Percentiles rank a stretch among this genome's conserved stretches.
These are phyloP conservation scores for Musa acuminata DNA, from an alignment of 176 grass and related monocot genomes.

Conservation along the genomic window DNA sequence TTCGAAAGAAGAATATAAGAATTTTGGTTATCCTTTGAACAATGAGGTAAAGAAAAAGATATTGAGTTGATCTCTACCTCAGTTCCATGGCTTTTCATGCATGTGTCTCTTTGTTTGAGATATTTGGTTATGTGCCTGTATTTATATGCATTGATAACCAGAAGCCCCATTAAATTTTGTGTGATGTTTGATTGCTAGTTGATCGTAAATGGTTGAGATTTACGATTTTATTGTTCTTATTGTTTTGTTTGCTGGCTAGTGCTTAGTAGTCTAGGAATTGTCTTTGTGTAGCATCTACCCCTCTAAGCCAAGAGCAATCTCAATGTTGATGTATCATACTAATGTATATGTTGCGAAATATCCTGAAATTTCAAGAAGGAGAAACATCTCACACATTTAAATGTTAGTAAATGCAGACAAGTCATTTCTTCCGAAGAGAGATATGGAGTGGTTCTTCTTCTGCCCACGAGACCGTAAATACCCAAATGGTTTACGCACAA, in stretches of 20 bases:
- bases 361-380: background rate
- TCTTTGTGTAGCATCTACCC: background rate
- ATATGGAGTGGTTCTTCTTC: conserved; percentile 40
- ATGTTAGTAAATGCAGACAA: conserved; percentile 20
- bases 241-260: background rate
- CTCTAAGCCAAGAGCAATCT: background rate
- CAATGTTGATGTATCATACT: background rate
- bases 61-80: background rate
- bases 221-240: too few relatives aligned
- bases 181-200: too few relatives aligned
- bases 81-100: background rate
- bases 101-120: background rate
- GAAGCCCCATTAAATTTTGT: too few relatives aligned
- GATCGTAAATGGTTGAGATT: too few relatives aligned
- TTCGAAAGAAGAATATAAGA: too few relatives aligned
- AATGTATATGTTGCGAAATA: background rate
- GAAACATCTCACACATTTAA: background rate
- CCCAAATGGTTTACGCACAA: conserved; percentile 32
- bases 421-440: conserved; percentile 34
- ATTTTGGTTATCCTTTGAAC: too few relatives aligned
- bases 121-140: background rate
- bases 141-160: background rate
- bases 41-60: background rate
- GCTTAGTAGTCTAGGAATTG: background rate
- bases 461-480: conserved; percentile 32